Evolutionary conservation across 2,329 filamentous ascomycete genomes (phyloP).

Genomic region (Chaetomium sp.): DNA sequence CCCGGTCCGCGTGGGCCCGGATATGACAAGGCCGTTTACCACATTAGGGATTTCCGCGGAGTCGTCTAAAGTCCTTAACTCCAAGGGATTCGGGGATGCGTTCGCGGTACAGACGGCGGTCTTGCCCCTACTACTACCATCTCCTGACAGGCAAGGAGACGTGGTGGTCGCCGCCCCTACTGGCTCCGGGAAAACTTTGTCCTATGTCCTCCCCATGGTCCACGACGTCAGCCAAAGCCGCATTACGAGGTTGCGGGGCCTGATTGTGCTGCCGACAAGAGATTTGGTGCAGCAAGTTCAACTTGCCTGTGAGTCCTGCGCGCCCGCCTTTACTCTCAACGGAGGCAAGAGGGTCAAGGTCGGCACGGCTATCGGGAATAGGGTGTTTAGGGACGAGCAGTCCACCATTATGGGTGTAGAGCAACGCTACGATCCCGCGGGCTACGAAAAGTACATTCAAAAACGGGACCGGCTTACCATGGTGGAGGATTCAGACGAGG

Average conservation of each 20-base stretch:
- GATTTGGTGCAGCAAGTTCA: constrained; percentile 84
- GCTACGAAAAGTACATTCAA: constrained; percentile 38
- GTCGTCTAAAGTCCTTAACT: constrained; percentile 54
- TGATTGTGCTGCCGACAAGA: constrained; percentile 85
- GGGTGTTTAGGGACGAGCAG: constrained; percentile 63
- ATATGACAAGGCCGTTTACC: constrained; percentile 54
- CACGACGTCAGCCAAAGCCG: constrained; percentile 61
- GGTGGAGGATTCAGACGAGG: constrained; percentile 40
- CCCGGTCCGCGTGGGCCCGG: constrained; percentile 61
- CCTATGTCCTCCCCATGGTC: constrained; percentile 82
- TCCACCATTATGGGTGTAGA: constrained; percentile 40
- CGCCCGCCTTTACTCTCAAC: constrained; percentile 50
- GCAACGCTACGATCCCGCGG: constrained; percentile 57
- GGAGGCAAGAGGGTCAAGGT: constrained; percentile 65
- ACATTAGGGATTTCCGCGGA: constrained; percentile 56
- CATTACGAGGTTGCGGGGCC: constrained; percentile 62
- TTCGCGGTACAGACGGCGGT: constrained; percentile 76
- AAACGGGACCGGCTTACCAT: constrained; percentile 35
- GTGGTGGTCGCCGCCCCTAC: constrained; percentile 88
- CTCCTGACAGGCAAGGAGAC: constrained; percentile 61
- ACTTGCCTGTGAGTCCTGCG: constrained; percentile 68
- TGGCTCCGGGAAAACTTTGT: constrained; percentile 90
- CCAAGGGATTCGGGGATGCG: constrained; percentile 63
- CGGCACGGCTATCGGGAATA: constrained; percentile 75
- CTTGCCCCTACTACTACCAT: constrained; percentile 70